Evolutionary conservation across 1,139 yeast species (phyloP).

Genomic region (Saccharomyces hybrid): DNA sequence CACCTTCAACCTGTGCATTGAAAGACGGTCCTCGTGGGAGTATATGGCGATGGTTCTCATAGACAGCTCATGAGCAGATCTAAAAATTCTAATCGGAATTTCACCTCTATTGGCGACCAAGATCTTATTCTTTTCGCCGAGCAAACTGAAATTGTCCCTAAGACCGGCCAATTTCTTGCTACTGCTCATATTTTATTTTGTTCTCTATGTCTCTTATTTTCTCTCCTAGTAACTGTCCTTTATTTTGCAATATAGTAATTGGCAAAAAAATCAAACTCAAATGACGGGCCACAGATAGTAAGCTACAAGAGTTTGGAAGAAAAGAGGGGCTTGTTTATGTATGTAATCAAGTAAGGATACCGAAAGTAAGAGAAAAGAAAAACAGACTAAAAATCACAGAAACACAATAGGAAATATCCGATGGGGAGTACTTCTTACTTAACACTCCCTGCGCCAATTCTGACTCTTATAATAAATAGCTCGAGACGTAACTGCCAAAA

Average conservation of each 20-base stretch:
- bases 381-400: neutral
- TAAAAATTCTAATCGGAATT: slow-evolving; percentile 80
- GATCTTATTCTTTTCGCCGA: slow-evolving; percentile 49
- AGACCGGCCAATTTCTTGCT: slow-evolving; percentile 13
- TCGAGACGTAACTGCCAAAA: neutral
- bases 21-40: slow-evolving; percentile 90
- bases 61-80: slow-evolving; percentile 95
- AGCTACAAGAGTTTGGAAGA: neutral
- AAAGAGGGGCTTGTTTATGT: neutral
- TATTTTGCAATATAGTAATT: neutral
- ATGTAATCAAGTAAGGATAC: neutral
- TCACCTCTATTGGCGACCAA: slow-evolving; percentile 96
- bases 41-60: slow-evolving; percentile 97
- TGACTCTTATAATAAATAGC: neutral
- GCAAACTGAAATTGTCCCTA: slow-evolving; percentile 45
- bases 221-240: neutral
- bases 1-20: slow-evolving; percentile 90
- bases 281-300: neutral
- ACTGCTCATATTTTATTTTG: neutral
- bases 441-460: neutral
- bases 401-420: neutral
- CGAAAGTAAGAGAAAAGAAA: neutral
- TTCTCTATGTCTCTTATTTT: neutral
- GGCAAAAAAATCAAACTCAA: neutral
- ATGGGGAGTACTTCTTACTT: neutral